Evolutionary conservation across 2,329 filamentous ascomycete species (phyloP).

Genomic region (Ustilaginoidea virens): DNA sequence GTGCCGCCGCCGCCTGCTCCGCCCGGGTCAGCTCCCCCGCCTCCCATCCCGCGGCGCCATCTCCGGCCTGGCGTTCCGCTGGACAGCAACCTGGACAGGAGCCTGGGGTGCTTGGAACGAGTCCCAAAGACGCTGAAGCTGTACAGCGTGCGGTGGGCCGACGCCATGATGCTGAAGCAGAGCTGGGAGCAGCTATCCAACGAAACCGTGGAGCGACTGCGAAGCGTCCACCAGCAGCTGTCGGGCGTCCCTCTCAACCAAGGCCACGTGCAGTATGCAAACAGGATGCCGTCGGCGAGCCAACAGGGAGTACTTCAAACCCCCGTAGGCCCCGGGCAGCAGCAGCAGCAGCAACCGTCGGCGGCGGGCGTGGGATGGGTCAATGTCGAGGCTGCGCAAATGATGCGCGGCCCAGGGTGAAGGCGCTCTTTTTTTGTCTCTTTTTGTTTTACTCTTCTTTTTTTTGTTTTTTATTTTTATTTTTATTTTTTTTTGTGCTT

Average conservation of each 20-base stretch:
- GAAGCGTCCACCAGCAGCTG: conserved; percentile 19
- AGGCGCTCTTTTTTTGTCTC: background rate
- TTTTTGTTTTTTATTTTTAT: background rate
- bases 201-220: conserved; percentile 27
- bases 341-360: too few relatives aligned
- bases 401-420: conserved; percentile 27
- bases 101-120: conserved; percentile 37
- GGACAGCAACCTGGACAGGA: conserved; percentile 38
- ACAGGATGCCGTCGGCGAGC: conserved; percentile 7
- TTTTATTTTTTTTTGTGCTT: too few relatives aligned
- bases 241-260: conserved; percentile 16
- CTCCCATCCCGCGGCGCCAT: conserved; percentile 34
- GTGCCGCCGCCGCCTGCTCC: conserved; percentile 29
- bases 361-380: conserved; percentile 25
- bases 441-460: background rate
- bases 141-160: conserved; percentile 45
- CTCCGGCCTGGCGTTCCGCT: conserved; percentile 17
- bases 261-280: conserved; percentile 19
- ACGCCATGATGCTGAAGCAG: conserved; percentile 35
- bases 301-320: conserved; percentile 3
- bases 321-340: conserved; percentile 13
- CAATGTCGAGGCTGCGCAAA: conserved; percentile 26
- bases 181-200: conserved; percentile 36
- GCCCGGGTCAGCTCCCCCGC: conserved; percentile 31
- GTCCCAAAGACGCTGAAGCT: conserved; percentile 36